Evolutionary conservation across 139 green algal species (phyloP), one percentile per base, ranked within the genome.

Genomic region (Tetradesmus obliquus): DNA sequence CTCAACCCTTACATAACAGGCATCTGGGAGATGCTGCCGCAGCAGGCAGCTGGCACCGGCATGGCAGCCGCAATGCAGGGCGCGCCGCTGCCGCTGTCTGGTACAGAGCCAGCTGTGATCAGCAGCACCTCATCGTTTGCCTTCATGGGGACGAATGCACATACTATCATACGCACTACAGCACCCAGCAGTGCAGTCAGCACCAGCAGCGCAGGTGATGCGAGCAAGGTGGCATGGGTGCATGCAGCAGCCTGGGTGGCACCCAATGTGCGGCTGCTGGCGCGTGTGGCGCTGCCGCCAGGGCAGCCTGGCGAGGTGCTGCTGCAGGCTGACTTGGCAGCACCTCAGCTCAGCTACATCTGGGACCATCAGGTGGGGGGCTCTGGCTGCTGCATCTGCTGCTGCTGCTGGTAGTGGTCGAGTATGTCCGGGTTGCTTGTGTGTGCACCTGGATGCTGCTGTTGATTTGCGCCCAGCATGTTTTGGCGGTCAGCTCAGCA

Each of bases 1-100:
- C 57, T 96, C 72, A 98, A 98, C 93, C 95, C 95, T 0, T 96
- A 97, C 79, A 93, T 97, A 32, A 91, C 71, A 55, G 91, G 93
- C 88, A 93, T 93, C 19, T 93, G 97, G 71, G 87, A 90, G 6
- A 82, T 93, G 90, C 66, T 87, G 53, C 76, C 79, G 58, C 32
- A 81, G 53, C 54, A 76, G 71, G 54, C 10, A n/a, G 72, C 58
- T 58, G 79, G 20, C 45, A 58, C 7, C n/a, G 72, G 69, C 51
- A n/a, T 88, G 32, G 20, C 82, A 20, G 87, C n/a, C 15, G 82
- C 82, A 13, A 69, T 51, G 66, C 91, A 92, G 82, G 60, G 53
- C 20, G 87, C 17, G 1, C 71, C 72, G 19, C 57, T 90, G 89
- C 32, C 81, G 24, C n/a, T 45, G 22, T 51, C 6, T 15, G 81